Base-by-base conservation (phyloP, 1,139 yeast genomes). In the Lodderomyces margitis region DNA sequence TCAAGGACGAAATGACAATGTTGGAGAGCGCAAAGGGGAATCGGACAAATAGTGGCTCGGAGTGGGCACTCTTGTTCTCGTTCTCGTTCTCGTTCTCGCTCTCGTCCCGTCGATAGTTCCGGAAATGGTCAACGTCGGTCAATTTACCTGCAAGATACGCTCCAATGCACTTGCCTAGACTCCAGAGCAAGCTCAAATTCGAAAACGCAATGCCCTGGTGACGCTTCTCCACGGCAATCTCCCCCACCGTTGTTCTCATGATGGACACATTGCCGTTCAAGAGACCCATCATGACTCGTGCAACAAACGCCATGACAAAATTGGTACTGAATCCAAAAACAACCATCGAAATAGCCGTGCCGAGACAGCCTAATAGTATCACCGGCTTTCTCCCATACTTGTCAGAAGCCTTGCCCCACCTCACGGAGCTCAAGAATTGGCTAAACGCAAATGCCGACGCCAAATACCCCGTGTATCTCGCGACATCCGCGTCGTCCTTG, bases 171-270 rank as follows among this genome's bases (percentile, higher is more conserved):
- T 55, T 55, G 0, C 87, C 87, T 12, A 79, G 52, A 53, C 78
- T 80, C 74, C 78, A 81, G 23, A 80, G 62, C 39, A 81, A 58
- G 0, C 87, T 83, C 62, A 81, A 66, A 4, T 78, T 75, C 34
- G 81, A 69, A 55, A 81, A 79, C 2, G 84, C 85, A 12, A 80
- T 48, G 2, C 83, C 81, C 54, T 81, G 85, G 52, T 81, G 84
- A 37, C 66, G 64, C 44, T 78, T 68, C 45, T 79, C 77, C 1
- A 61, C 66, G 6, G 81, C 82, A 16, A 78, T 62, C 55, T 81
- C 87, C 1, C 85, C 87, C 37, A 81, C 66, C 38, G 73, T 60
- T 0, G 87, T 81, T 51, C 87, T 63, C 38, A 80, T 58, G 3
- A 81, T 83, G 0, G 83, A 80, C 8, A 79, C 75, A 51, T 80